Evolutionary conservation across 2,329 filamentous ascomycete species (phyloP), one percentile per base, ranked within the genome.

Genomic region (Talaromyces sp.): DNA sequence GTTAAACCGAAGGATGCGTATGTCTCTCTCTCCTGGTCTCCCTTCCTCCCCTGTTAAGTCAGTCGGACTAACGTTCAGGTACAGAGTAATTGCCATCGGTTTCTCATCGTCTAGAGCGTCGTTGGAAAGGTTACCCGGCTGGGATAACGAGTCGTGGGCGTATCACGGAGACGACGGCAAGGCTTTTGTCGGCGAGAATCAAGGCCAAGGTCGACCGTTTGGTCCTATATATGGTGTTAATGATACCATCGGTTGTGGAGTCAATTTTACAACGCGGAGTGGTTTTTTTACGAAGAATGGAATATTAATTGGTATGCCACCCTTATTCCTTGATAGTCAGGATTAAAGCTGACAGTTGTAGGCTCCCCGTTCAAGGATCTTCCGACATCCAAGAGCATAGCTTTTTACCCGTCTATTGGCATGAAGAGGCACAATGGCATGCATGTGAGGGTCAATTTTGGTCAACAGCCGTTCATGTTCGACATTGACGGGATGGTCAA

Each of bases 401-500:
- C 77, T 65, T 72, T 83, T 7, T 83, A 78, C 71, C 87, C 87
- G 1, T 85, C 84, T 0, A 82, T 89, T 22, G 87, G 87, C n/a
- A 86, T 89, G 83, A 89, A 89, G 77, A 88, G 86, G 65, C 75
- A 81, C 70, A 82, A 84, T 0, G 82, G 82, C 59, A 85, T 88
- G 65, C 85, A 86, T 67, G 71, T 89, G 25, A 81, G 79, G 51
- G 84, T 82, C 38, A 89, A 89, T 72, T 89, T 89, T 74, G 87
- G 87, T 38, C 85, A 87, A 76, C 86, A 85, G 62, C 90, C 91
- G 3, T 98, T 98, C 76, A 85, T 92, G 53, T 99, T 90, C 79
- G 91, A 97, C 75, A 98, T 99, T 70, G 92, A 97, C 77, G 86
- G 86, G 67, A 86, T 95, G 84, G 89, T 97, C 81, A 85, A 85